These are phyloP conservation scores for Aspergillus tamarii DNA, from an alignment of 2,329 filamentous ascomycete genomes.

Conservation along the genomic window DNA sequence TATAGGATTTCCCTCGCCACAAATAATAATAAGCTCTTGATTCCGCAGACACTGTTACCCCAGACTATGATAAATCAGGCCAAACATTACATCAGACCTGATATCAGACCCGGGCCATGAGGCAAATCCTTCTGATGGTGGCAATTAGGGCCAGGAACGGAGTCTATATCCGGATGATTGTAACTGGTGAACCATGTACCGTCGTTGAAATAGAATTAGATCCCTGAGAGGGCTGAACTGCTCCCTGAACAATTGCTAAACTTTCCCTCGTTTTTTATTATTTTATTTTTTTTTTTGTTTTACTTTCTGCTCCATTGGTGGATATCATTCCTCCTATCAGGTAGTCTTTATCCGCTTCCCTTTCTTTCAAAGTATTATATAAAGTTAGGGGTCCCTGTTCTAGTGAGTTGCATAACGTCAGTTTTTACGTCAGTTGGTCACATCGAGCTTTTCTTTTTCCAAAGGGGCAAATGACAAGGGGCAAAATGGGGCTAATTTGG, in stretches of 20 bases:
- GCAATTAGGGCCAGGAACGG: background rate
- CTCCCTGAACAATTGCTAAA: background rate
- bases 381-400: background rate
- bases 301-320: background rate
- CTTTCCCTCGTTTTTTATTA: background rate
- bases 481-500: no score
- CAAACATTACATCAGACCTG: background rate
- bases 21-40: background rate
- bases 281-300: background rate
- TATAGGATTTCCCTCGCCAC: background rate
- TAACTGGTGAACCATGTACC: background rate
- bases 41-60: background rate
- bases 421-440: no score
- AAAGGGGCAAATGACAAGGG: no score
- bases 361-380: no score
- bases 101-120: background rate
- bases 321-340: background rate
- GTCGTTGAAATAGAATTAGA: background rate
- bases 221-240: background rate
- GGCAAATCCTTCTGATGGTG: background rate
- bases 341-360: background rate
- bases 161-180: background rate
- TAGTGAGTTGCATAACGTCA: no score
- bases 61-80: no score
- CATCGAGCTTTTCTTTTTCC: no score